Conservation (phyloP, 139 green algal species). For the Pseudopediastrum boryanum region DNA sequence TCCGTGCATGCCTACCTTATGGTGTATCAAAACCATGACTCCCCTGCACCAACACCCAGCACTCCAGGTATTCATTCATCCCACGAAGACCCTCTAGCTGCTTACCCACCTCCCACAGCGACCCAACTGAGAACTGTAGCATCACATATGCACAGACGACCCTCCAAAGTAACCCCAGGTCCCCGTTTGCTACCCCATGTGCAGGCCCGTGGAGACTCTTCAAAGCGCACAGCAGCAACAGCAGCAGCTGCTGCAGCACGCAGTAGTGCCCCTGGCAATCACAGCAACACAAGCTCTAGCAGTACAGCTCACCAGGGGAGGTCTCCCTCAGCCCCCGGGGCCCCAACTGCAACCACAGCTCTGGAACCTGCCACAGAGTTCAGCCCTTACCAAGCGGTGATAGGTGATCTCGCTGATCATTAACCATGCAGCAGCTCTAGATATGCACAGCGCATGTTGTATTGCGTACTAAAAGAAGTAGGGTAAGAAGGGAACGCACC, state of each 20-base stretch:
- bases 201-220: no score
- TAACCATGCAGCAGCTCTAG: no score
- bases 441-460: no score
- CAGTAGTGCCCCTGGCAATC: background rate
- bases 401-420: slow-evolving; percentile 4
- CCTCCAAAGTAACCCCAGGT: background rate
- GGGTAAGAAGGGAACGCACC: no score
- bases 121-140: background rate
- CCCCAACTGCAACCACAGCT: background rate
- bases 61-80: background rate
- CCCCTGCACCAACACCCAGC: background rate
- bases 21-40: background rate
- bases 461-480: no score
- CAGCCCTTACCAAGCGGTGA: slow-evolving; percentile 14
- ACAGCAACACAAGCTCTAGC: no score
- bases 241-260: background rate
- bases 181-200: no score
- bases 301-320: no score
- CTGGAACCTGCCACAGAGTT: slow-evolving; percentile 31
- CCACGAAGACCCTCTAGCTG: background rate
- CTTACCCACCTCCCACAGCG: background rate
- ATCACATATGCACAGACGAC: background rate
- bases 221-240: background rate
- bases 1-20: background rate
- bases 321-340: no score